These are phyloP conservation scores for Cystobasidiaceae sp. DNA, from an alignment of 1,284 basidiomycete genomes.

Conservation along the genomic window DNA sequence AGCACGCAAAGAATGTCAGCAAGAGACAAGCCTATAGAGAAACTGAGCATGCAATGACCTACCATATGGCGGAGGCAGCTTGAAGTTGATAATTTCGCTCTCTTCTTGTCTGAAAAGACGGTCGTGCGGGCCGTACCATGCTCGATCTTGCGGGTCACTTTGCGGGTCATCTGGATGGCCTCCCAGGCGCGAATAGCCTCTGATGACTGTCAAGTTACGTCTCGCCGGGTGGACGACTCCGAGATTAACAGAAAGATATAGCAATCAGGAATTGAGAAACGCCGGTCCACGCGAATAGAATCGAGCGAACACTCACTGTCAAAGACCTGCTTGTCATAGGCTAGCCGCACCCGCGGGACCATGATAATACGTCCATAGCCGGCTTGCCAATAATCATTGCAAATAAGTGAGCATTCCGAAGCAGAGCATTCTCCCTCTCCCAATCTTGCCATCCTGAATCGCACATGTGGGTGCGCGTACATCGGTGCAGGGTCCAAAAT, in stretches of 20 bases:
- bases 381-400: conserved; percentile 61
- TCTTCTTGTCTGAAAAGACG: conserved; percentile 84
- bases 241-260: neutral
- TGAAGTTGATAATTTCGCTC: conserved; percentile 65
- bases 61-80: conserved; percentile 80
- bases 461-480: conserved; percentile 77
- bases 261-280: too few relatives aligned
- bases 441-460: conserved; percentile 81
- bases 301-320: neutral
- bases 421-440: conserved; percentile 83
- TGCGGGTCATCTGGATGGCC: conserved; percentile 88
- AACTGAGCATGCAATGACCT: too few relatives aligned
- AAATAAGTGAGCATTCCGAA: conserved; percentile 86
- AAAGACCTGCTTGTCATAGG: conserved; percentile 60
- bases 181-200: conserved; percentile 81
- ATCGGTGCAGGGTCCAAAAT: conserved; percentile 87
- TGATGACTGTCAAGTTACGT: conserved; percentile 84
- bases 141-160: conserved; percentile 86
- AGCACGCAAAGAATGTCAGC: neutral
- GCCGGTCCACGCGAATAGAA: too few relatives aligned
- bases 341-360: conserved; percentile 90
- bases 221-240: conserved; percentile 79
- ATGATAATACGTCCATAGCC: conserved; percentile 92
- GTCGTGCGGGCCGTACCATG: conserved; percentile 94
- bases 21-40: too few relatives aligned